These are phyloP conservation scores for Danielozyma ontarioensis DNA, from an alignment of 805 yeast genomes.

Conservation along the genomic window DNA sequence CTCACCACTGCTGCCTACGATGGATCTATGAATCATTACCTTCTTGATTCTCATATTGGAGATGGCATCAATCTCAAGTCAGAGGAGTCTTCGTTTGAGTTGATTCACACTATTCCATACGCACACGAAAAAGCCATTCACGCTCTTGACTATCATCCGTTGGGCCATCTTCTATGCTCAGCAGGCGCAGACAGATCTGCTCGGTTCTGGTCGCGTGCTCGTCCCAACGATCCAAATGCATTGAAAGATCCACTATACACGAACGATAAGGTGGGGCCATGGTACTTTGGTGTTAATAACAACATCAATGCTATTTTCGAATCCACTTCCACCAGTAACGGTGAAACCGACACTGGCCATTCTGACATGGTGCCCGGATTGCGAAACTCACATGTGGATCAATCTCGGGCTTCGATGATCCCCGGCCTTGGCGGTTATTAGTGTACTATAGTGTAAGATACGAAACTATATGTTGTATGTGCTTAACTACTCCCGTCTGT, in stretches of 20 bases:
- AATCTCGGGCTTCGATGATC: too few species aligned
- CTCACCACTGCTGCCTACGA: constrained; percentile 84
- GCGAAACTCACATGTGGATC: too few species aligned
- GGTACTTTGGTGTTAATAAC: constrained; percentile 47
- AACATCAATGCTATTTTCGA: constrained; percentile 36
- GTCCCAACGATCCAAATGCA: constrained; percentile 83
- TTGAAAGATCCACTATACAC: constrained; percentile 81
- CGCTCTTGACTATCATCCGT: constrained; percentile 86
- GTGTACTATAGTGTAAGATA: too few species aligned
- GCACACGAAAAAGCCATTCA: constrained; percentile 95
- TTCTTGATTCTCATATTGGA: constrained; percentile 49
- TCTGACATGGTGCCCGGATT: background rate
- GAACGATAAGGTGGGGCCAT: constrained; percentile 52
- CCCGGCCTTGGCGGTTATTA: too few species aligned
- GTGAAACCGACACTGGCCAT: background rate
- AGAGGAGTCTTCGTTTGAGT: constrained; percentile 18
- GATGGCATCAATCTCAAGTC: constrained; percentile 16
- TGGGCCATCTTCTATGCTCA: constrained; percentile 85
- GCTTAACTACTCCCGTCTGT: too few species aligned
- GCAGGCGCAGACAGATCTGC: constrained; percentile 94
- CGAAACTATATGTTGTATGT: too few species aligned
- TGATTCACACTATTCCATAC: constrained; percentile 67
- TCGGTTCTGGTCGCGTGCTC: constrained; percentile 88
- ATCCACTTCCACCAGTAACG: constrained; percentile 6
- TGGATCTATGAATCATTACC: constrained; percentile 78